A percentile compares a stretch with the other conserved stretches of the same genome.
Evolutionary conservation across 495 filamentous ascomycete genomes (phyloP).

Genomic region (Trichocladium uniseriatum): DNA sequence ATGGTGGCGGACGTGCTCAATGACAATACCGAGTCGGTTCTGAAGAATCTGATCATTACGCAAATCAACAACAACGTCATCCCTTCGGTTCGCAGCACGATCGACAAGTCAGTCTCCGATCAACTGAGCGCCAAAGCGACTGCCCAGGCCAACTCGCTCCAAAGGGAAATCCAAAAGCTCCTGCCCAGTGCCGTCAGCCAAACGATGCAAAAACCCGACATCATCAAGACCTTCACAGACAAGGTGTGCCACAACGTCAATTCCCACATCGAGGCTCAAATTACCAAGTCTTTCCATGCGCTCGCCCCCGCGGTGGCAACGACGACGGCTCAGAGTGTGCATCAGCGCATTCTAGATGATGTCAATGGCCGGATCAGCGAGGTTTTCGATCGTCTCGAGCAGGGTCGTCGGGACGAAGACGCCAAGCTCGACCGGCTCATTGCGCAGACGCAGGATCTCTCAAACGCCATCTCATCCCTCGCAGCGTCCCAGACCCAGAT

Average conservation of each 20-base stretch:
- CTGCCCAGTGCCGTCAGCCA: constrained; percentile 35
- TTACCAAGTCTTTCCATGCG: constrained; percentile 51
- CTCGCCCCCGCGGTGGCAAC: constrained; percentile 58
- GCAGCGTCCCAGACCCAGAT: constrained; percentile 47
- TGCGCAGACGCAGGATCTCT: constrained; percentile 56
- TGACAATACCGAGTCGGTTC: constrained; percentile 77
- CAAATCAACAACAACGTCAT: constrained; percentile 59
- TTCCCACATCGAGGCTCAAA: constrained; percentile 55
- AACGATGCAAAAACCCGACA: constrained; percentile 59
- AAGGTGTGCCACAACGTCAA: constrained; percentile 55
- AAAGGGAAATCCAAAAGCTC: constrained; percentile 50
- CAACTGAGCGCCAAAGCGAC: constrained; percentile 36
- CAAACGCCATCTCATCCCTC: constrained; percentile 64
- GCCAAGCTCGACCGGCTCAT: constrained; percentile 79
- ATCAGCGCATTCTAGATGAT: constrained; percentile 36
- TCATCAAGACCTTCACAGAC: constrained; percentile 62
- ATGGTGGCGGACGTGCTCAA: constrained; percentile 80
- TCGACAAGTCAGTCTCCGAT: constrained; percentile 38
- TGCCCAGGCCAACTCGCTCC: constrained; percentile 44
- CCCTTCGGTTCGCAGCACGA: constrained; percentile 39
- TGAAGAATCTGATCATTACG: constrained; percentile 57
- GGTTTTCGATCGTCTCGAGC: constrained; percentile 46
- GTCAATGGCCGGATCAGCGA: constrained; percentile 28
- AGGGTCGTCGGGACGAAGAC: constrained; percentile 58
- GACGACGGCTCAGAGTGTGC: constrained; percentile 46